phyloP scores from a whole-genome alignment of 257 asterid species.

The Lavandula angustifolia region DNA sequence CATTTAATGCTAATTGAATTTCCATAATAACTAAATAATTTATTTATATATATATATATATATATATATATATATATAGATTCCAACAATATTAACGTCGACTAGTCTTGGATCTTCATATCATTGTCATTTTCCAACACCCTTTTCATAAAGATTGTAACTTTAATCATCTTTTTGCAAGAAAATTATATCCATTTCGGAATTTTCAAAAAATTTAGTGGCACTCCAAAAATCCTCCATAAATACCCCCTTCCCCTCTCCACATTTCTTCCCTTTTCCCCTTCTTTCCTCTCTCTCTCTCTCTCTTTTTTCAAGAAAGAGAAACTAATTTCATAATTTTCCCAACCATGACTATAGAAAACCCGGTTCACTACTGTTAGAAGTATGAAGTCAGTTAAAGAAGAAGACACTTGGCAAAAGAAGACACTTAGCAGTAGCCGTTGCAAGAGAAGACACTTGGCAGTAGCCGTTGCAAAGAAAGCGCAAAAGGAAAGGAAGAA shows the following conservation, averaged over 20 bases:
- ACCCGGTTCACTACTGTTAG: constrained; percentile 53
- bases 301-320: constrained; percentile 32
- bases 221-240: constrained; percentile 37
- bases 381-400: too few species aligned
- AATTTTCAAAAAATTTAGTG: constrained; percentile 36
- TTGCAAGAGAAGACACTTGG: too few species aligned
- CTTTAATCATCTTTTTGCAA: constrained; percentile 27
- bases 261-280: constrained; percentile 83
- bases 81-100: too few species aligned
- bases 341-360: constrained; percentile 38
- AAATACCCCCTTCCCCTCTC: constrained; percentile 52
- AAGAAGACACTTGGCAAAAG: too few species aligned
- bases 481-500: too few species aligned
- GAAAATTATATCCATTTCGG: constrained; percentile 40
- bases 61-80: too few species aligned
- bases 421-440: too few species aligned
- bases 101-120: background rate
- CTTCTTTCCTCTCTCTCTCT: constrained; percentile 51
- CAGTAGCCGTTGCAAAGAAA: too few species aligned
- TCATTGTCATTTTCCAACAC: constrained; percentile 10
- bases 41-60: too few species aligned
- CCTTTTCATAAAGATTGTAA: constrained; percentile 16
- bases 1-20: too few species aligned
- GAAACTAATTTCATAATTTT: background rate
- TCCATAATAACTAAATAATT: too few species aligned